These are phyloP conservation scores for Lentinula sp. DNA, from an alignment of 768 basidiomycete genomes.

Conservation along the genomic window DNA sequence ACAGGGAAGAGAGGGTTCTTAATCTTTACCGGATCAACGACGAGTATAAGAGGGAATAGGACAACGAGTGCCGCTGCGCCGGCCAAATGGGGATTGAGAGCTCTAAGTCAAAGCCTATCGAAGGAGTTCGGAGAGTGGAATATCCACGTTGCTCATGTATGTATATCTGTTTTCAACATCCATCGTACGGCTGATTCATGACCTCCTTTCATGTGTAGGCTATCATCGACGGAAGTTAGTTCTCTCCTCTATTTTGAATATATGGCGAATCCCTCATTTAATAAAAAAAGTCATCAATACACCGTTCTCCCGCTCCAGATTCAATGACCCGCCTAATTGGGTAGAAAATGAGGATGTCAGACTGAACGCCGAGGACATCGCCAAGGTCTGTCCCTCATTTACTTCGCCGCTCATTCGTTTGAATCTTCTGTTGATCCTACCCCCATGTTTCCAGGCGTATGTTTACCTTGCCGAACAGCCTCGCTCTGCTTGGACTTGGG, in stretches of 20 bases:
- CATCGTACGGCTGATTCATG: neutral
- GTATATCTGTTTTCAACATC: conserved; percentile 16
- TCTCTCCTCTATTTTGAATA: neutral
- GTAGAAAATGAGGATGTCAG: neutral
- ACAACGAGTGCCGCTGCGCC: conserved; percentile 58
- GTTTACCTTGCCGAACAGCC: conserved; percentile 63
- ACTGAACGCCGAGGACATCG: conserved; percentile 59
- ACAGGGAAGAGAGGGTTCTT: conserved; percentile 54
- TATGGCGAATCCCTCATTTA: neutral
- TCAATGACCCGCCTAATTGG: neutral
- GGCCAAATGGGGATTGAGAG: conserved; percentile 56
- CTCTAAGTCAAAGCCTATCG: conserved; percentile 62
- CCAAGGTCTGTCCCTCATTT: conserved; percentile 36
- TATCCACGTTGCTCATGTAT: conserved; percentile 65
- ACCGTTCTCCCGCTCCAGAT: neutral
- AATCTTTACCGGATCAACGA: conserved; percentile 71
- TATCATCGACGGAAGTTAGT: conserved; percentile 61
- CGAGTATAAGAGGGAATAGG: conserved; percentile 55
- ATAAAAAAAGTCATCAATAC: neutral
- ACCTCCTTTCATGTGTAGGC: conserved; percentile 28
- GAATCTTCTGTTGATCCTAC: neutral
- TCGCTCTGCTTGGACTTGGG: conserved; percentile 72
- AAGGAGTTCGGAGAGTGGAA: conserved; percentile 72
- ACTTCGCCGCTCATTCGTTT: neutral
- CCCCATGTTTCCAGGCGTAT: conserved; percentile 42